Conservation (phyloP, 2,329 filamentous ascomycete genomes). For the Xylaria hypoxylon region DNA sequence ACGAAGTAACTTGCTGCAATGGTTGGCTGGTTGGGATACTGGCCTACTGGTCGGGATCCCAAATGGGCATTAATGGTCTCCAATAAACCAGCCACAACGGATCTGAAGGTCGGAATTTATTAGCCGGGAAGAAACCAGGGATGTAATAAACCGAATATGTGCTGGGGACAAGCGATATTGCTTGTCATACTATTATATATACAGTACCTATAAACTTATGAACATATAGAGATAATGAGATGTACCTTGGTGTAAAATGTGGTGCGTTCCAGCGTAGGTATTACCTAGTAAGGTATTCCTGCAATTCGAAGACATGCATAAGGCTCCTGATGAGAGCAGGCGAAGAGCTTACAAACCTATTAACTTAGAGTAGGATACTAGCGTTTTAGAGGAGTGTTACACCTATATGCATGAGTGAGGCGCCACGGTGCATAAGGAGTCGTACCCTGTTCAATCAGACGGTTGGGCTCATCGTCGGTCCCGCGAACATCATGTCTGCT, state of each 20-base stretch:
- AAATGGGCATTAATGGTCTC: conserved; percentile 6
- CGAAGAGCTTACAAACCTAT: not conserved
- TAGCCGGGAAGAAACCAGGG: conserved; percentile 8
- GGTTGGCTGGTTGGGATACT: conserved; percentile 3
- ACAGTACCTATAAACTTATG: no score
- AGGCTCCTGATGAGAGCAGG: conserved; percentile 1
- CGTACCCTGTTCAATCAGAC: conserved; percentile 21
- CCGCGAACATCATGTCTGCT: conserved; percentile 19
- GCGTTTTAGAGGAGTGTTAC: conserved; percentile 25
- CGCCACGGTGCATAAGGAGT: conserved; percentile 16
- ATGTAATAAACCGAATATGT: conserved; percentile 15
- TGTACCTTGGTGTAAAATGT: not conserved
- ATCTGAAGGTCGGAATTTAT: conserved; percentile 1
- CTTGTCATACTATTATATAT: not conserved
- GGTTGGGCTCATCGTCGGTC: conserved; percentile 23
- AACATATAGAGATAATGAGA: not conserved
- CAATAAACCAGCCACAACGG: conserved; percentile 16
- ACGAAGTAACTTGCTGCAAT: conserved; percentile 7
- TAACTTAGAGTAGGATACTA: not conserved
- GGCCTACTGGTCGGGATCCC: conserved; percentile 8
- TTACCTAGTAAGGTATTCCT: not conserved
- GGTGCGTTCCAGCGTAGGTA: no score
- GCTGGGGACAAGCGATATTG: not conserved
- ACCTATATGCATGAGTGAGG: conserved; percentile 23
- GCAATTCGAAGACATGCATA: not conserved